Percentiles rank a stretch among this genome's conserved stretches.
Conservation (phyloP, 192 early-diverging fungal genomes). For the Bifiguratus adelaidae region DNA sequence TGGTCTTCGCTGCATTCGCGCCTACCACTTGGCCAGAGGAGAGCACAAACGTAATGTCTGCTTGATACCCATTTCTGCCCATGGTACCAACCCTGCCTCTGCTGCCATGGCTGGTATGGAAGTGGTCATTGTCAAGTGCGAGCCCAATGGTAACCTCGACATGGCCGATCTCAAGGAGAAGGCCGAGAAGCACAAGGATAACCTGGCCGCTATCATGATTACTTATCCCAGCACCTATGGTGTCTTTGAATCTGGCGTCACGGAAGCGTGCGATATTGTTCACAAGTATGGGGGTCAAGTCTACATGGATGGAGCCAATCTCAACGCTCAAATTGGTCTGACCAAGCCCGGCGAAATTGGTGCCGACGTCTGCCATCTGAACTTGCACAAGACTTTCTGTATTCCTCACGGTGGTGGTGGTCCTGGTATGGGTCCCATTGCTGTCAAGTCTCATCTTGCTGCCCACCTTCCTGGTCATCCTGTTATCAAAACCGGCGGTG, state of each 20-base stretch:
- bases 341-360: slow-evolving; percentile 90
- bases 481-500: slow-evolving; percentile 59
- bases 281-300: slow-evolving; percentile 95
- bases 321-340: slow-evolving; percentile 81
- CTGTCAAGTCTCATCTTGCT: slow-evolving; percentile 81
- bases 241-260: slow-evolving; percentile 88
- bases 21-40: slow-evolving; percentile 82
- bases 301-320: slow-evolving; percentile 96
- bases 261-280: slow-evolving; percentile 83
- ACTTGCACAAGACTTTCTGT: slow-evolving; percentile 99
- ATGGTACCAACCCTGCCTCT: slow-evolving; percentile 98
- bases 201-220: slow-evolving; percentile 93
- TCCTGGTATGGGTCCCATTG: slow-evolving; percentile 96
- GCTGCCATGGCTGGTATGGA: slow-evolving; percentile 95
- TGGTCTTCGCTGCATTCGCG: slow-evolving; percentile 87
- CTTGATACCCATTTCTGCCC: slow-evolving; percentile 96
- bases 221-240: slow-evolving; percentile 99
- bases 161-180: slow-evolving; percentile 81
- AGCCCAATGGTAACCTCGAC: slow-evolving; percentile 87
- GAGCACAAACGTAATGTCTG: slow-evolving; percentile 83
- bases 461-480: slow-evolving; percentile 93
- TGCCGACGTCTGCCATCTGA: slow-evolving; percentile 98
- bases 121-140: slow-evolving; percentile 89
- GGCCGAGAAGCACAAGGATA: slow-evolving; percentile 78
- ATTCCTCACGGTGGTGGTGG: slow-evolving; percentile 99